Evolutionary conservation across 1,284 basidiomycete species (phyloP).

Genomic region (Leucoagaricus sp.): DNA sequence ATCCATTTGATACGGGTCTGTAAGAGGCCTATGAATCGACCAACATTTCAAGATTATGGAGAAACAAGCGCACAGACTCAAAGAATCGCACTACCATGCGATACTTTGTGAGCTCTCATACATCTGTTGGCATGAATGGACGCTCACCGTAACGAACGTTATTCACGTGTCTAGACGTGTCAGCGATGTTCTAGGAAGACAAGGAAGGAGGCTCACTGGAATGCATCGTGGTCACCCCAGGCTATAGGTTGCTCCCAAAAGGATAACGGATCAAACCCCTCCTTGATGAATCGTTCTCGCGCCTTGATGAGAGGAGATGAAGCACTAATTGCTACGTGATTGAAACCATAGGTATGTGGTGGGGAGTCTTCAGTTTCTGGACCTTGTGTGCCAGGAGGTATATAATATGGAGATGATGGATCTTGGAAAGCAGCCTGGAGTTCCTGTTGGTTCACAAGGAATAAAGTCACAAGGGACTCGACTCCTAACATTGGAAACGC

Average conservation of each 20-base stretch:
- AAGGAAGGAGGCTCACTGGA: slow-evolving; percentile 50
- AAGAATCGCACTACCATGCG: slow-evolving; percentile 54
- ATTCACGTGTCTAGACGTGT: slow-evolving; percentile 64
- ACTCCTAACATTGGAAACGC: slow-evolving; percentile 10
- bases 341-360: slow-evolving; percentile 15
- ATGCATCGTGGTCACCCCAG: slow-evolving; percentile 78
- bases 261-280: slow-evolving; percentile 59
- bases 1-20: slow-evolving; percentile 71
- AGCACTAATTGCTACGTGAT: slow-evolving; percentile 1
- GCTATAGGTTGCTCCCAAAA: slow-evolving; percentile 73
- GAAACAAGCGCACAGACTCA: slow-evolving; percentile 54
- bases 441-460: slow-evolving; percentile 31
- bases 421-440: slow-evolving; percentile 66
- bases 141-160: slow-evolving; percentile 69
- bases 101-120: not conserved
- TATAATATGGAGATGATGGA: slow-evolving; percentile 63
- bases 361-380: slow-evolving; percentile 57
- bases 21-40: slow-evolving; percentile 2
- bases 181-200: slow-evolving; percentile 3
- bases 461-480: not conserved
- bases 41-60: not conserved
- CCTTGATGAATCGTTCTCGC: slow-evolving; percentile 40
- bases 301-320: slow-evolving; percentile 38
- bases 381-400: slow-evolving; percentile 59
- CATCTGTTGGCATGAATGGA: slow-evolving; percentile 1